Evolutionary conservation across 306 rosid genomes (phyloP).

Genomic region (Canavalia ensiformis): DNA sequence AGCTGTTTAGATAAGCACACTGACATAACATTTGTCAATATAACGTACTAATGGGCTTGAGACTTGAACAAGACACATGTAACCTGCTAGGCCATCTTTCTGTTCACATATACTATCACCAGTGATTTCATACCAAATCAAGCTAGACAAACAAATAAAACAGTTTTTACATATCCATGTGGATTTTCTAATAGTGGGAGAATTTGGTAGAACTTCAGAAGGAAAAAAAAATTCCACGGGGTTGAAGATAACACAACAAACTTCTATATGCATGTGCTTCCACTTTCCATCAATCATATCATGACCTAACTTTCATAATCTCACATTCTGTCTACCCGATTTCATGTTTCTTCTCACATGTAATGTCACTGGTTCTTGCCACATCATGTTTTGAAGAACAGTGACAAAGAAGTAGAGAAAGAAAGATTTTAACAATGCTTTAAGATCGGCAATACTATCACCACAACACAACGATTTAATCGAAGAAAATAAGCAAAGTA

Average conservation of each 20-base stretch:
- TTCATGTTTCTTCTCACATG: slow-evolving; percentile 13
- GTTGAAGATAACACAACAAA: slow-evolving; percentile 10
- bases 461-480: slow-evolving; percentile 17
- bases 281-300: slow-evolving; percentile 41
- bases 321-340: slow-evolving; percentile 10
- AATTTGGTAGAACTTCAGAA: slow-evolving; percentile 10
- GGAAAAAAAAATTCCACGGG: slow-evolving; percentile 4
- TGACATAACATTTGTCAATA: slow-evolving; percentile 2
- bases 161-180: slow-evolving; percentile 13
- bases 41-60: neutral
- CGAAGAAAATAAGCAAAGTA: slow-evolving; percentile 19
- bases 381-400: slow-evolving; percentile 9
- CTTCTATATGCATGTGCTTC: slow-evolving; percentile 27
- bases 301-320: slow-evolving; percentile 34
- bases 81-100: neutral
- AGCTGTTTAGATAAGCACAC: slow-evolving; percentile 15
- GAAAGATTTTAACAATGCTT: neutral
- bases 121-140: slow-evolving; percentile 1
- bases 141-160: slow-evolving; percentile 22
- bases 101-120: neutral
- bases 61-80: neutral
- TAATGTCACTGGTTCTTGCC: slow-evolving; percentile 9
- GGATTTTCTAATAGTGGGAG: slow-evolving; percentile 7
- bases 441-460: neutral
- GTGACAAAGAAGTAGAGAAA: neutral